phyloP scores from a whole-genome alignment of 164 flowering plant genomes.

The Sedum album region DNA sequence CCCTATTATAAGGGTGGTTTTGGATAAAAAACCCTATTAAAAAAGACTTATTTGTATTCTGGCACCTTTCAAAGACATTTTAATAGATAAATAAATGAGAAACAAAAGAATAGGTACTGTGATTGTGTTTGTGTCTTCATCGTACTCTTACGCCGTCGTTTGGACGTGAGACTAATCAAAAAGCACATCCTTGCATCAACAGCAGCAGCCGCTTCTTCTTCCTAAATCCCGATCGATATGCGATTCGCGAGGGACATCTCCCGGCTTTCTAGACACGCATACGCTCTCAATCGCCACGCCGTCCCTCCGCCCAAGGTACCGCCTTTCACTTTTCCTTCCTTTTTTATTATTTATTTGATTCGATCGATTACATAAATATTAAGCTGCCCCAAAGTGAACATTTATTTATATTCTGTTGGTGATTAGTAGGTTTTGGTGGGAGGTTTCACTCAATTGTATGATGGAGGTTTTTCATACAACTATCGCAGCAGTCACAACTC shows the following conservation, averaged over 20 bases:
- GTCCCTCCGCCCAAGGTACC: not conserved
- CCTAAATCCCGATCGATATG: not conserved
- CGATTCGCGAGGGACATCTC: not conserved
- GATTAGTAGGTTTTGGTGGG: conserved; percentile 49
- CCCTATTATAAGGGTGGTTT: too few species aligned
- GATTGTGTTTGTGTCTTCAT: too few species aligned
- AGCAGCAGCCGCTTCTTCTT: not conserved
- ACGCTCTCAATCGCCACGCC: not conserved
- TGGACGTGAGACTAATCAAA: too few species aligned
- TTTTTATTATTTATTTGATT: not conserved
- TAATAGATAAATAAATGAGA: too few species aligned
- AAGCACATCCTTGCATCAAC: too few species aligned
- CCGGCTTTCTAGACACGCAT: not conserved
- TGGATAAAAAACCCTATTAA: too few species aligned
- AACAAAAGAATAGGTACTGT: too few species aligned
- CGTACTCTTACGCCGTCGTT: too few species aligned
- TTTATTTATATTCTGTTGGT: conserved; percentile 16
- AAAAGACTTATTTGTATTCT: too few species aligned
- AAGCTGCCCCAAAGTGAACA: not conserved
- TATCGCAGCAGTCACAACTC: conserved; percentile 52
- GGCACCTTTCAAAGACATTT: too few species aligned
- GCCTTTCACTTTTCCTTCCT: not conserved
- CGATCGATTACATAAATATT: not conserved
- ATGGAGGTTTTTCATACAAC: conserved; percentile 33
- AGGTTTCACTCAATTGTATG: conserved; percentile 40